Percentiles rank a stretch among this genome's conserved stretches.
Conservation (phyloP, 2,329 filamentous ascomycete species). For the Annulohypoxylon truncatum region DNA sequence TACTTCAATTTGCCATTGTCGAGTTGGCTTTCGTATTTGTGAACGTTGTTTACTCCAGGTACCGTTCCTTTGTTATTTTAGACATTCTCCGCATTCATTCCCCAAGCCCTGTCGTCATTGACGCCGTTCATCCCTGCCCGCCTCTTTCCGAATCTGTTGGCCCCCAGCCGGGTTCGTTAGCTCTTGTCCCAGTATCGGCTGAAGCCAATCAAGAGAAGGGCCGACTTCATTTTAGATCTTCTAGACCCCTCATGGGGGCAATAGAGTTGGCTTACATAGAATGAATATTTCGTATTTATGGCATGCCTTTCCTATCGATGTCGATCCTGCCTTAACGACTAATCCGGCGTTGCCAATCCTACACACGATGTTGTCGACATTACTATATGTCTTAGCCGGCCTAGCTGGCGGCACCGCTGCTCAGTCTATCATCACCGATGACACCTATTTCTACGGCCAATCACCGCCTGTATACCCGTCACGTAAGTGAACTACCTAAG, state of each 20-base stretch:
- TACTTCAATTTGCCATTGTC: not conserved
- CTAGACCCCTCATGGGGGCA: conserved; percentile 29
- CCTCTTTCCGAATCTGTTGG: conserved; percentile 3
- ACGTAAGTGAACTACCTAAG: conserved; percentile 43
- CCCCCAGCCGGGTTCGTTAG: conserved; percentile 17
- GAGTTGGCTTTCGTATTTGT: not conserved
- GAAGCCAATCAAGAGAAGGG: conserved; percentile 26
- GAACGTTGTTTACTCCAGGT: not conserved
- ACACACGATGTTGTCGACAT: conserved; percentile 30
- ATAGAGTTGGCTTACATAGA: conserved; percentile 6
- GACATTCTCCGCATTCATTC: conserved; percentile 37
- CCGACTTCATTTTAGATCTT: conserved; percentile 21
- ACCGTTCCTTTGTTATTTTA: conserved; percentile 3
- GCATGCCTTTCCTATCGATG: conserved; percentile 3
- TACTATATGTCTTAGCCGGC: conserved; percentile 22
- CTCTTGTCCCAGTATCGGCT: conserved; percentile 23
- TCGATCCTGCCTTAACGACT: not conserved
- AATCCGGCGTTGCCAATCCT: conserved; percentile 16
- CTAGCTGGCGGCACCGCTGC: conserved; percentile 27
- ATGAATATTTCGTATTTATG: conserved; percentile 32
- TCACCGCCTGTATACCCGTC: conserved; percentile 53
- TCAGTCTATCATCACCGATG: conserved; percentile 48
- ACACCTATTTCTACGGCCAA: conserved; percentile 52
- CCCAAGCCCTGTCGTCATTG: conserved; percentile 28
- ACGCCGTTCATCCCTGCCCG: conserved; percentile 16